These are phyloP conservation scores for Senecio squalidus DNA, from an alignment of 140 eudicot species.

Conservation along the genomic window DNA sequence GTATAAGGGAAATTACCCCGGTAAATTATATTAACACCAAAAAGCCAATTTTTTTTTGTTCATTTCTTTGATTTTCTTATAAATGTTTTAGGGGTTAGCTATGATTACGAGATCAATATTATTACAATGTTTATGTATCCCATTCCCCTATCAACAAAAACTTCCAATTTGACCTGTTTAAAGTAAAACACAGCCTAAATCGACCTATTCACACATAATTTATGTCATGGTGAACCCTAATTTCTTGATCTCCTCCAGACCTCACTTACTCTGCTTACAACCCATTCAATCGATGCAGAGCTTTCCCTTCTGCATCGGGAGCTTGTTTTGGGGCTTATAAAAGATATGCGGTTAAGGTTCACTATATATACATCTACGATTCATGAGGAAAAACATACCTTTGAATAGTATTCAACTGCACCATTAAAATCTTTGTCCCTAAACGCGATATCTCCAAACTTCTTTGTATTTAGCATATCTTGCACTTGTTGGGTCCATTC, in stretches of 20 bases:
- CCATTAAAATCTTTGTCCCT: conserved; percentile 86
- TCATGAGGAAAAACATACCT: conserved; percentile 39
- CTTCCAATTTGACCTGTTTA: neutral
- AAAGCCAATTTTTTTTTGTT: too few relatives aligned
- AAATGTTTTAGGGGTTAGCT: too few relatives aligned
- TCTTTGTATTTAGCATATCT: conserved; percentile 91
- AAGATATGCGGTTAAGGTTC: neutral
- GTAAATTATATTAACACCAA: too few relatives aligned
- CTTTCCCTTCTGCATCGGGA: too few relatives aligned
- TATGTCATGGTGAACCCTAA: neutral
- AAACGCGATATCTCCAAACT: conserved; percentile 92
- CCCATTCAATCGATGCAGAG: too few relatives aligned
- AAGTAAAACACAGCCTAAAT: neutral
- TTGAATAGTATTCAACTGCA: conserved; percentile 81
- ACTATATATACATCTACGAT: neutral
- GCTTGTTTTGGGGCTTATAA: neutral
- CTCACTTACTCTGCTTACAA: too few relatives aligned
- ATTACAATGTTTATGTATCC: too few relatives aligned
- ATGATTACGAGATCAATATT: too few relatives aligned
- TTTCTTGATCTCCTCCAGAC: neutral
- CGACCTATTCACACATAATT: neutral
- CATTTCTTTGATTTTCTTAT: too few relatives aligned
- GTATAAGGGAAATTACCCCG: too few relatives aligned
- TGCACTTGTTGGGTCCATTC: conserved; percentile 99
- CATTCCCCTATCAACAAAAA: too few relatives aligned